phyloP scores from a whole-genome alignment of 2,329 filamentous ascomycete species.

The Bertia moriformis region DNA sequence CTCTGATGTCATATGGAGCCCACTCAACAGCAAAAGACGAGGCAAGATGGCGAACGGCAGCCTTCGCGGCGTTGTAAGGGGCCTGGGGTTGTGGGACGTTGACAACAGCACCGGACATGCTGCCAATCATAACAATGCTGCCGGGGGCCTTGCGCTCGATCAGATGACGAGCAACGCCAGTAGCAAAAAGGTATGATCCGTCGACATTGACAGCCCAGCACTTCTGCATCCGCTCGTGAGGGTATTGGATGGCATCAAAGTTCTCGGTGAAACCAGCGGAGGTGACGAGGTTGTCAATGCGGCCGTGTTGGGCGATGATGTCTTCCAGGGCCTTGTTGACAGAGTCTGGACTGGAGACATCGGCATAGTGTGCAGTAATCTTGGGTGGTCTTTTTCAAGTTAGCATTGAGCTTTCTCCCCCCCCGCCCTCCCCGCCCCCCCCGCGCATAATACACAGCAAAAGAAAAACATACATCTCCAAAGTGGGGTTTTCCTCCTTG shows the following conservation, averaged over 20 bases:
- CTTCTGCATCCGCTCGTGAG: slow-evolving; percentile 79
- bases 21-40: slow-evolving; percentile 85
- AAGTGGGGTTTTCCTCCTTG: slow-evolving; percentile 63
- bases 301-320: slow-evolving; percentile 57
- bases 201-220: slow-evolving; percentile 92
- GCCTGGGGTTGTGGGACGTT: slow-evolving; percentile 90
- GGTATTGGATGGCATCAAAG: slow-evolving; percentile 81
- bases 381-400: slow-evolving; percentile 60
- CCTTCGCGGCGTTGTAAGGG: slow-evolving; percentile 87
- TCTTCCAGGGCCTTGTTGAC: slow-evolving; percentile 62
- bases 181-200: slow-evolving; percentile 80
- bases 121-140: slow-evolving; percentile 87
- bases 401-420: too few species aligned
- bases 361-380: slow-evolving; percentile 79
- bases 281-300: slow-evolving; percentile 83
- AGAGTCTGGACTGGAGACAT: slow-evolving; percentile 68
- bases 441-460: too few species aligned
- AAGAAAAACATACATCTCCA: slow-evolving; percentile 38
- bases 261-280: slow-evolving; percentile 97
- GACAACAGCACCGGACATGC: slow-evolving; percentile 87
- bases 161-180: slow-evolving; percentile 70
- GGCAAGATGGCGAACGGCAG: slow-evolving; percentile 77
- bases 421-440: too few species aligned
- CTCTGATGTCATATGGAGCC: slow-evolving; percentile 73
- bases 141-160: slow-evolving; percentile 68